Evolutionary conservation across 208 protist species (phyloP).

Genomic region (Crithidia expoeki): DNA sequence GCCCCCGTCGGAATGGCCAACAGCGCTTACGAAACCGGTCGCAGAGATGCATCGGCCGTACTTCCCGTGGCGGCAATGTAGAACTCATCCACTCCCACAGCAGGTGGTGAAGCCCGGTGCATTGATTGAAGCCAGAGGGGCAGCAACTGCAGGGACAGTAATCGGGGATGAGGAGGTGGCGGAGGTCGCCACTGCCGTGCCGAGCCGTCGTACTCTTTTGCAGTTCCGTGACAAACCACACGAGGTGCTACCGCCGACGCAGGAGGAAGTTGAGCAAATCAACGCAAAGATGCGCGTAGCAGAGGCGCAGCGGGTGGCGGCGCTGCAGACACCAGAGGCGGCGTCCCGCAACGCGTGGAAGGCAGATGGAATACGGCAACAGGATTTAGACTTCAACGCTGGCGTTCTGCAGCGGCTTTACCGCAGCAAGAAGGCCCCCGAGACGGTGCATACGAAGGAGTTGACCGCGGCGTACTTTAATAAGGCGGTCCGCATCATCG

Average conservation of each 20-base stretch:
- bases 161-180: not conserved
- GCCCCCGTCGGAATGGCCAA: constrained; percentile 35
- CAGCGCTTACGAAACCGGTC: constrained; percentile 41
- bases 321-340: constrained; percentile 52
- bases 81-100: not conserved
- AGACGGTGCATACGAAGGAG: constrained; percentile 51
- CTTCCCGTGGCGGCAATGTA: constrained; percentile 69
- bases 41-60: constrained; percentile 41
- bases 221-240: constrained; percentile 53
- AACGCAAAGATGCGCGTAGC: constrained; percentile 62
- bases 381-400: constrained; percentile 87
- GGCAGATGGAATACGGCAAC: constrained; percentile 57
- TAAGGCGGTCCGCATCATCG: constrained; percentile 64
- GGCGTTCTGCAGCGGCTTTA: constrained; percentile 82
- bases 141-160: not conserved
- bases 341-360: constrained; percentile 72
- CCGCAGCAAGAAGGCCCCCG: constrained; percentile 37
- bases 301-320: constrained; percentile 26
- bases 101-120: not conserved
- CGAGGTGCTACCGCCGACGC: constrained; percentile 38
- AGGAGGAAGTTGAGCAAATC: constrained; percentile 53
- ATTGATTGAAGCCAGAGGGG: not conserved
- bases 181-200: not conserved
- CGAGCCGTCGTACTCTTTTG: constrained; percentile 39
- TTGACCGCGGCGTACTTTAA: constrained; percentile 73